Evolutionary conservation across 345 rosid genomes (phyloP), one percentile per base, ranked within the genome.

Genomic region (Turritis glabra): DNA sequence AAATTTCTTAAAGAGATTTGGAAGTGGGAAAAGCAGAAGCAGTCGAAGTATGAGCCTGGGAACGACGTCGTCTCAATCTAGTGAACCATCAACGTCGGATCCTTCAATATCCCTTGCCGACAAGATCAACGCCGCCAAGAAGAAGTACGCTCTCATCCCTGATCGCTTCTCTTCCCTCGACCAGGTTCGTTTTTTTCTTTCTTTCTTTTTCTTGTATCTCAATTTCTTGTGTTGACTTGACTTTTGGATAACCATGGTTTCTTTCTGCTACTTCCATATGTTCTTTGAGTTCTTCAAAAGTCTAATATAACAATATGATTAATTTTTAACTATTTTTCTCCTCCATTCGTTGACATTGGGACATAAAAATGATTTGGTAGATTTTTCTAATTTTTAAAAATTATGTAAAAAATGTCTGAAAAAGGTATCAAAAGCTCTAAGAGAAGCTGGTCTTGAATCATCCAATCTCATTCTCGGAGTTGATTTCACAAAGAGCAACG

Each of bases 401-500:
- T 3, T 5, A 15, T 19, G 47, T 13, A 7, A 37, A 47, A 18
- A 68, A 25, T 68, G 41, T 55, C n/a, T 68, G 27, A 13, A 56
- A 23, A 30, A 88, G 94, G 90, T 90, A 48, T 85, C 87, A n/a
- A 64, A 14, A 71, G 88, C 97, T 26, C 71, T 92, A 71, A 84
- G 82, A 72, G 89, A 87, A 53, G 82, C 89, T 67, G 98, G 98
- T 64, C 80, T 90, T 61, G 98, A 90, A 77, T 92, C 98, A 38
- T 92, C 98, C 21, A 88, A 92, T 81, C 92, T 92, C 68, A 92
- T 92, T 38, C 65, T 92, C 27, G 96, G 96, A 59, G 71, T 92
- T 21, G 98, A 92, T 84, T 92, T 92, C 84, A 92, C 96, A 5
- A 88, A 87, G 80, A 92, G 98, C 90, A 92, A 92, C 62, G 96